A percentile compares a stretch with the other conserved stretches of the same genome.
Conservation (phyloP, 805 yeast species). For the Blastobotrys robertii region DNA sequence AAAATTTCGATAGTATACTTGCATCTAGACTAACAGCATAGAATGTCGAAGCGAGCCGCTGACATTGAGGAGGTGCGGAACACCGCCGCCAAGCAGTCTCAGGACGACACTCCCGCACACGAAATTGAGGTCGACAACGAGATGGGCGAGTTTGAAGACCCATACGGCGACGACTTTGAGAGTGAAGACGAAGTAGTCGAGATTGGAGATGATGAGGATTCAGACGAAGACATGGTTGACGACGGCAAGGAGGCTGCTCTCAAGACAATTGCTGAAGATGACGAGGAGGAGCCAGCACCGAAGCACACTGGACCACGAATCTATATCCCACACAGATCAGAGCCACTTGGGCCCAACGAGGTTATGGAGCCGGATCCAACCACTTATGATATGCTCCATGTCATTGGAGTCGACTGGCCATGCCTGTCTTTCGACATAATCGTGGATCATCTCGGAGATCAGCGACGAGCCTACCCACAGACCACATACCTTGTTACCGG, state of each 20-base stretch:
- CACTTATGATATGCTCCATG: slow-evolving; percentile 94
- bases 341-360: slow-evolving; percentile 91
- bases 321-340: slow-evolving; percentile 80
- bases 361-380: slow-evolving; percentile 93
- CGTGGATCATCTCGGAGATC: slow-evolving; percentile 79
- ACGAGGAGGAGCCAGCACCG: slow-evolving; percentile 24
- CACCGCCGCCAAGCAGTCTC: slow-evolving; percentile 30
- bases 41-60: slow-evolving; percentile 47
- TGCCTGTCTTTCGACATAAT: slow-evolving; percentile 83
- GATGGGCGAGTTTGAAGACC: slow-evolving; percentile 52
- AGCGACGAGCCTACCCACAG: slow-evolving; percentile 85
- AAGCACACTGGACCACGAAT: slow-evolving; percentile 33
- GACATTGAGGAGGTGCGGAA: slow-evolving; percentile 24
- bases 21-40: background rate
- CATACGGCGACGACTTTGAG: slow-evolving; percentile 75
- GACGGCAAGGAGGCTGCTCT: slow-evolving; percentile 23
- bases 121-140: slow-evolving; percentile 22
- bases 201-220: slow-evolving; percentile 79
- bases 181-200: slow-evolving; percentile 68
- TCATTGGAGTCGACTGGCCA: slow-evolving; percentile 93
- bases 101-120: slow-evolving; percentile 31
- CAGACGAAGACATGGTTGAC: slow-evolving; percentile 44
- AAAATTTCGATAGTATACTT: background rate
- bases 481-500: slow-evolving; percentile 80
- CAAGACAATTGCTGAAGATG: slow-evolving; percentile 19